Evolutionary conservation across 768 basidiomycete species (phyloP).

Genomic region (Termitomyces sp.): DNA sequence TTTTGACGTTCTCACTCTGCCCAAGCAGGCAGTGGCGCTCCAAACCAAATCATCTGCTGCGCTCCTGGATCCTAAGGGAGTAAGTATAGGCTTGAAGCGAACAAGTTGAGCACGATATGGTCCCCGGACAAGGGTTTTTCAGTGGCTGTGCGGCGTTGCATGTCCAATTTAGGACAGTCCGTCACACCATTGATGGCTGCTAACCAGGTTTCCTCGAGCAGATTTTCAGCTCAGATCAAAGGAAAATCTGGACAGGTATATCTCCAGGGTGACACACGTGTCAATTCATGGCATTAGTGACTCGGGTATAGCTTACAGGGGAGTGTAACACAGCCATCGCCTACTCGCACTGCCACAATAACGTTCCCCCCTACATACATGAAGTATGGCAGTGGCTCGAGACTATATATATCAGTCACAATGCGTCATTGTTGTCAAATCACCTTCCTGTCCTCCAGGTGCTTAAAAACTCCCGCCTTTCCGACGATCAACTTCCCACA

Average conservation of each 20-base stretch:
- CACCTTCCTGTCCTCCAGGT: not conserved
- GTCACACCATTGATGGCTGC: constrained; percentile 2
- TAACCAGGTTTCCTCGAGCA: constrained; percentile 1
- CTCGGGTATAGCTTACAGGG: constrained; percentile 12
- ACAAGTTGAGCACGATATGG: not conserved
- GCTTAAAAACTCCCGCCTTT: constrained; percentile 3
- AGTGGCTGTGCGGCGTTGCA: constrained; percentile 7
- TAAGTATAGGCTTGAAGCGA: constrained; percentile 1
- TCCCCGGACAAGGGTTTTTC: not conserved
- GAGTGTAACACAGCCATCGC: not conserved
- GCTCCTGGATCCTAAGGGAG: not conserved
- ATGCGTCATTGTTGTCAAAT: not conserved
- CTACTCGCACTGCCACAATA: not conserved
- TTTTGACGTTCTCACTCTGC: not conserved
- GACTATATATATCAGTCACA: constrained; percentile 7
- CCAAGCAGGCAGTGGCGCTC: not conserved
- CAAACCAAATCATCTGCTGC: not conserved
- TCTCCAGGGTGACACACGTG: constrained; percentile 8
- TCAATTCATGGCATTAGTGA: constrained; percentile 6
- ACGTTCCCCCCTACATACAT: not conserved
- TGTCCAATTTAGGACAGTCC: constrained; percentile 1
- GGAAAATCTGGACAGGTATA: not conserved
- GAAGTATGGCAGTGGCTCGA: constrained; percentile 9
- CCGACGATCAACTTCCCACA: constrained; percentile 1
- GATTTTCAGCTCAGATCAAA: not conserved